These are phyloP conservation scores for Diaporthe vexans DNA, from an alignment of 2,329 filamentous ascomycete genomes.

Conservation along the genomic window DNA sequence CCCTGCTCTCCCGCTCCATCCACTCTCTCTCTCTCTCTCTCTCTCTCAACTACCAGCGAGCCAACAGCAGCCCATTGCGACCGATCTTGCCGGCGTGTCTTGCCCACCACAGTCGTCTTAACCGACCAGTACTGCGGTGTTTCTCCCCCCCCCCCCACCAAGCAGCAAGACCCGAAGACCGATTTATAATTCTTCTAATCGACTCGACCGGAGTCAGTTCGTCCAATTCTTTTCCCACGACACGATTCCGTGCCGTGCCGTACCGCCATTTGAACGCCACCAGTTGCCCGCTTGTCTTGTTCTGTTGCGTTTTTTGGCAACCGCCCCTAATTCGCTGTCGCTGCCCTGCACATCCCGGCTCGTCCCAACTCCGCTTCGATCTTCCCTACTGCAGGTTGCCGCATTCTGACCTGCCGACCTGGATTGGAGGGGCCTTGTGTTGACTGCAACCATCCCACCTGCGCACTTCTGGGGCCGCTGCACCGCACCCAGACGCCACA, in stretches of 20 bases:
- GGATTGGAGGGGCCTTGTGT: constrained; percentile 24
- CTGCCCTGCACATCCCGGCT: constrained; percentile 29
- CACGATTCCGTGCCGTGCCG: constrained; percentile 16
- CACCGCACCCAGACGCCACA: constrained; percentile 17
- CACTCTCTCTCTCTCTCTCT: constrained; percentile 13
- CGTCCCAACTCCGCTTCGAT: constrained; percentile 19
- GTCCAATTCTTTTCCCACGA: constrained; percentile 8
- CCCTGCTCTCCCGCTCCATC: constrained; percentile 30
- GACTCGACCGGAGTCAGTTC: constrained; percentile 11
- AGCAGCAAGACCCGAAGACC: constrained; percentile 13
- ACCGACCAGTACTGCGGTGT: constrained; percentile 39
- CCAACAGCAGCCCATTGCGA: constrained; percentile 3
- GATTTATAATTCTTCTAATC: constrained; percentile 33
- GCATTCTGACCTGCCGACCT: constrained; percentile 21
- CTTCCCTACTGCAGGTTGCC: constrained; percentile 3
- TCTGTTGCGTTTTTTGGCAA: background rate
- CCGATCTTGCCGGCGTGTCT: constrained; percentile 15
- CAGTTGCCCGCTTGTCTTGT: background rate
- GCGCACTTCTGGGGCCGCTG: constrained; percentile 8
- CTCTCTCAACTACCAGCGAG: background rate
- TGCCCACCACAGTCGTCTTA: constrained; percentile 41
- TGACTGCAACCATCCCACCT: constrained; percentile 33
- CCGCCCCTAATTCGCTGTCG: constrained; percentile 29
- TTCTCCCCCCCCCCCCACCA: background rate
- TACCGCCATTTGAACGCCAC: constrained; percentile 10